Evolutionary conservation across 176 grass and related monocot species (phyloP), one percentile per base, ranked within the genome.

Genomic region (Aegilops sharonensis): DNA sequence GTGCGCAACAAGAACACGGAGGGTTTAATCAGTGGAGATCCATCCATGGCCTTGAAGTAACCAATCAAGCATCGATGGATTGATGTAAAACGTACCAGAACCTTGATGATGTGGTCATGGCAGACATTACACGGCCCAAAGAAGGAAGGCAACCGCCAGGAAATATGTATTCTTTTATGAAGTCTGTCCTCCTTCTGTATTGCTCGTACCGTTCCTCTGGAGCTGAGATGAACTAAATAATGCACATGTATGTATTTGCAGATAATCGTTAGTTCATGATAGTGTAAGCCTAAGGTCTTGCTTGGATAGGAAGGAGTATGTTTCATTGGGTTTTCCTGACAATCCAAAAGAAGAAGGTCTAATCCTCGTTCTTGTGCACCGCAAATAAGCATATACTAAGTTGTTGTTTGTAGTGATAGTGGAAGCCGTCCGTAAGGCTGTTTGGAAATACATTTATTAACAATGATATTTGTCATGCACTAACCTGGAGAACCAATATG

Each of bases 91-190:
- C 37, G 21, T 72, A 72, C 69, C 69, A 13, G 21, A 72, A 72
- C 36, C 69, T 42, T 72, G 69, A 72, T 24, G 69, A 72, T n/a
- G 37, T 5, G 11, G 21, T 24, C 37, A 72, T 72, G 21, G 69
- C 69, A 72, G 69, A 23, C 9, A 11, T 5, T 43, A 72, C 69
- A 72, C 37, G 69, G 11, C 35, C 20, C 37, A 72, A 43, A 24
- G 69, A 72, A 43, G 69, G 69, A 72, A 72, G 69, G 36, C 69
- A 72, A 23, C 69, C 69, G 2, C 69, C 69, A 40, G 69, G 69
- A 21, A 72, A 72, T 72, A 72, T 72, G 21, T 72, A 72, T 72
- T 72, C 69, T 72, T 42, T 72, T 72, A 72, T 12, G 37, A 72
- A 72, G 20, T 72, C 21, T 7, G 69, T 36, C 69, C 69, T 72